Base-by-base conservation (phyloP, 768 basidiomycete genomes). In the Phlebiopsis flavidoalba region DNA sequence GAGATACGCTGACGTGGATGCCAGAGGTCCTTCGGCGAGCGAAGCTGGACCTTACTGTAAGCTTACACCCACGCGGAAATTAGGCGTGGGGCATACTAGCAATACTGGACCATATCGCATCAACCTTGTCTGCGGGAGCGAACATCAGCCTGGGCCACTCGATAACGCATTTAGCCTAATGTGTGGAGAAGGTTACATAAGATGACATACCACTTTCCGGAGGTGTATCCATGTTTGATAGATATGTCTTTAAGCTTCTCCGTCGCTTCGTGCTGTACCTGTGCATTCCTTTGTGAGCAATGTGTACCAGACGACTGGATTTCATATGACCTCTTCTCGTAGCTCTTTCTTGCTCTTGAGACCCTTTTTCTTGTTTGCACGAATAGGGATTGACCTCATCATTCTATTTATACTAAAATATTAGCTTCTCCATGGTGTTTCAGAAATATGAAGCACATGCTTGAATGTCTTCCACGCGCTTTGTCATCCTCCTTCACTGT, bases 271-370 rank as follows among this genome's bases (percentile, higher is more conserved):
- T 75, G 72, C 74, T 90, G 89, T 5, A 75, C 76, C 89, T 89
- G 24, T 47, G 31, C n/a, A 22, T 21, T 11, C 40, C 8, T 49
- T 11, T 15, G 19, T 12, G 7, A 51, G 22, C 43, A 24, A 31
- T 56, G 40, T 12, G 8, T 46, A 33, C 40, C 51, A 26, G 7
- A n/a, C 8, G 1, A 17, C 6, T 35, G 52, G 52, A 53, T 35
- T 19, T 11, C 36, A 56, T 19, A 46, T 15, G 4, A 88, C 89
- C 74, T 85, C 75, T 70, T 91, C 89, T 46, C 87, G 80, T 7
- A 87, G 71, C 70, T 91, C 87, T 69, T 89, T 91, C 71, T 91
- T 91, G 65, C 87, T 87, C 72, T 81, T 86, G 0, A 78, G 77
- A 6, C 88, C 88, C 21, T 84, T 83, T 70, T 88, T 90, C 73